Evolutionary conservation across 2,329 filamentous ascomycete species (phyloP), one percentile per base, ranked within the genome.

Genomic region (Fusarium sp.): DNA sequence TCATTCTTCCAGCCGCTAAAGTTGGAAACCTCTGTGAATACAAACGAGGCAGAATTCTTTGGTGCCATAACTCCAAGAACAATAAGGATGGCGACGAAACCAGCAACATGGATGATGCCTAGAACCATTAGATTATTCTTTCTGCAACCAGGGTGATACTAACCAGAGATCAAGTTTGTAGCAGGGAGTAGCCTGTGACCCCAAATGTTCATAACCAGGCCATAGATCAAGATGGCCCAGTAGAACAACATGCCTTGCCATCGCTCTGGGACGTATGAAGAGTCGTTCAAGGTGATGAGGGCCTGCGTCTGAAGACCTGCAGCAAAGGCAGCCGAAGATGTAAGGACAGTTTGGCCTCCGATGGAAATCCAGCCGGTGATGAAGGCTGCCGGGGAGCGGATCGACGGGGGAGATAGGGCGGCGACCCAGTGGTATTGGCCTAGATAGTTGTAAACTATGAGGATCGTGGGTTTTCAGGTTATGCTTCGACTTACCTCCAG

Each of bases 231-330:
- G 0, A 85, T 68, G 2, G 80, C 77, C 83, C 83, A 85, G 68
- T 85, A 85, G 44, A 86, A 81, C 0, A 86, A 66, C 78, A 85
- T 82, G 0, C 82, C 83, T 18, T 83, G 81, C 81, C 82, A 86
- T 27, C 82, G 66, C n/a, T 77, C 43, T 0, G 83, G 81, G 0
- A 76, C 47, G 55, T 86, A 87, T 1, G 71, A 73, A 1, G 79
- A 77, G 13, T 82, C 64, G 58, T 84, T 85, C 3, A 86, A 53
- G 3, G 80, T 80, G 43, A 86, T 80, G 11, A 86, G 68, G 0
- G 79, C 78, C 58, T 85, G 83, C 0, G 81, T 71, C 55, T 85
- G 82, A 0, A 85, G 77, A 1, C 82, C 83, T 2, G 80, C 81
- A 1, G 82, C 80, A 50, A 86, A 86, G 0, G 83, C 84, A 16